Evolutionary conservation across 257 asterid genomes (phyloP).

Genomic region (Scutellaria galericulata): DNA sequence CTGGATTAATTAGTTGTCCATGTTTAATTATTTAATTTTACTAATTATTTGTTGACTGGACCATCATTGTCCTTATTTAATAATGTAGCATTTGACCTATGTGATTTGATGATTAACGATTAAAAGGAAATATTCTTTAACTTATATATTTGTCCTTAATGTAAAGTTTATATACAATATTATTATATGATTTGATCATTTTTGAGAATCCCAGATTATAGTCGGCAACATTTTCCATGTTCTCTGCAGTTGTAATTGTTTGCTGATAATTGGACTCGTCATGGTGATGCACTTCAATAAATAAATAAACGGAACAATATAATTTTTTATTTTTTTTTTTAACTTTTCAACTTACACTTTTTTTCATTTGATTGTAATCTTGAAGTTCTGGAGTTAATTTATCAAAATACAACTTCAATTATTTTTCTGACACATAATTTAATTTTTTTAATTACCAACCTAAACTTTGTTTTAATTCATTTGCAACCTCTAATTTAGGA

Average conservation of each 20-base stretch:
- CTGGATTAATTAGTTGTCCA: constrained; percentile 17
- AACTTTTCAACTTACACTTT: too few relatives aligned
- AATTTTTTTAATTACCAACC: too few relatives aligned
- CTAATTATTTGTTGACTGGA: neutral
- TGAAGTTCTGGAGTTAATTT: too few relatives aligned
- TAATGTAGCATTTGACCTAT: constrained; percentile 33
- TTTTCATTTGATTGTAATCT: too few relatives aligned
- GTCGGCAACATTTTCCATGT: constrained; percentile 44
- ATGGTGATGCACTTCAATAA: constrained; percentile 27
- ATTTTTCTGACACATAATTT: too few relatives aligned
- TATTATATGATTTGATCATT: neutral
- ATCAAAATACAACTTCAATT: too few relatives aligned
- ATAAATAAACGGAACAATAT: too few relatives aligned
- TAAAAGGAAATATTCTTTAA: neutral
- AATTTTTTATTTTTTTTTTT: too few relatives aligned
- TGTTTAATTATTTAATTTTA: neutral
- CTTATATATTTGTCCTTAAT: neutral
- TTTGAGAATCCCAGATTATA: constrained; percentile 14
- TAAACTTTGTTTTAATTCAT: too few relatives aligned
- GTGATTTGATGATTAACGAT: neutral
- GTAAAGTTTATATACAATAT: neutral
- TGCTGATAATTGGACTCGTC: constrained; percentile 31
- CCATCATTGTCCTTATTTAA: constrained; percentile 23
- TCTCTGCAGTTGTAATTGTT: constrained; percentile 30
- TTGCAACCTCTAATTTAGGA: too few relatives aligned